Evolutionary conservation across 1,139 yeast species (phyloP).

Genomic region (Suhomyces terraborum): DNA sequence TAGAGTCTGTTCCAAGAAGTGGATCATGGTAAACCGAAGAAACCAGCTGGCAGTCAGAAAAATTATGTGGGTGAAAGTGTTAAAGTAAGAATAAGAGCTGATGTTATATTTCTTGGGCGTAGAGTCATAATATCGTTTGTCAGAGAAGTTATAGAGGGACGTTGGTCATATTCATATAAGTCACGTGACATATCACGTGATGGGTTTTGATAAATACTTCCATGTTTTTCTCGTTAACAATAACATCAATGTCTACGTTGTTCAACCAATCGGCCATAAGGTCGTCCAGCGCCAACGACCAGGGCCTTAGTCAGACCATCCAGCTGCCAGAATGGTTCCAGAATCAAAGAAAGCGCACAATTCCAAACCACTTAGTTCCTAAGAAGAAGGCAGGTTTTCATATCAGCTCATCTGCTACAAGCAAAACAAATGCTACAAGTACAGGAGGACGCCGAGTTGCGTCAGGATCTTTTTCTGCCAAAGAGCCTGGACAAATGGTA

Average conservation of each 20-base stretch:
- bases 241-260: conserved; percentile 11
- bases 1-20: no score
- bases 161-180: no score
- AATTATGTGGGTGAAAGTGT: no score
- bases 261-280: conserved; percentile 11
- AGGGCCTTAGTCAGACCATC: conserved; percentile 2
- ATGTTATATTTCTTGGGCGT: no score
- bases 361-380: conserved; percentile 57
- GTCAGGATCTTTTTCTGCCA: conserved; percentile 11
- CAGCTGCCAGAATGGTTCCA: conserved; percentile 53
- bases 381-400: conserved; percentile 48
- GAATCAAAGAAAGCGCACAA: conserved; percentile 56
- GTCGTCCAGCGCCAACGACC: conserved; percentile 5
- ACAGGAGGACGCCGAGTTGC: conserved; percentile 10
- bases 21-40: no score
- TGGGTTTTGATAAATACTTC: background rate
- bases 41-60: no score
- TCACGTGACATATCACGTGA: background rate
- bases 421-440: conserved; percentile 13
- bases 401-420: conserved; percentile 28
- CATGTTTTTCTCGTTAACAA: conserved; percentile 2
- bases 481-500: conserved; percentile 11
- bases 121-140: no score
- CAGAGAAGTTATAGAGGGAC: no score
- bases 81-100: no score